phyloP scores from a whole-genome alignment of 768 basidiomycete species.

The Rossbeevera mucosa region DNA sequence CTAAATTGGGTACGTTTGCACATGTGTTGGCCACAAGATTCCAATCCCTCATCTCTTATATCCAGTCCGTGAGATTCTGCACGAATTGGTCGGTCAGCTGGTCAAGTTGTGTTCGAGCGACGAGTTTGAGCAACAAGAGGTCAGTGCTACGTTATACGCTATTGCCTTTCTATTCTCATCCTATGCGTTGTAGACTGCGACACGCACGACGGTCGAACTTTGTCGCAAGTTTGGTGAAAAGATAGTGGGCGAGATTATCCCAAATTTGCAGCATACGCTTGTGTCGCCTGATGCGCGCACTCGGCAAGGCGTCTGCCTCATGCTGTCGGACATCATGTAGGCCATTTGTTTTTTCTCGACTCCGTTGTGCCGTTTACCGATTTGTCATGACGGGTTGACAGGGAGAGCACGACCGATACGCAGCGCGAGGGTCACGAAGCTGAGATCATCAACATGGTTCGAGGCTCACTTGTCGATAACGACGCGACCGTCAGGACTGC shows the following conservation, averaged over 20 bases:
- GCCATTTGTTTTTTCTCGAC: constrained; percentile 21
- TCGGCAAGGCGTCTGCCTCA: constrained; percentile 80
- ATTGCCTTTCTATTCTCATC: background rate
- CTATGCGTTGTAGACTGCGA: constrained; percentile 55
- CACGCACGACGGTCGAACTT: constrained; percentile 79
- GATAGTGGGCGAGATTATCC: constrained; percentile 78
- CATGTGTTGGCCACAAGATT: background rate
- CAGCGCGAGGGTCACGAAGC: constrained; percentile 88
- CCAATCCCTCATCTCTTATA: constrained; percentile 8
- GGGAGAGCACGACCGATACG: constrained; percentile 76
- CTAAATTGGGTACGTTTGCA: constrained; percentile 63
- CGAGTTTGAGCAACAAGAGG: constrained; percentile 88
- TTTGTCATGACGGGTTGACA: constrained; percentile 30
- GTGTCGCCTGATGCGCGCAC: constrained; percentile 59
- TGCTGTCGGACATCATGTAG: constrained; percentile 85
- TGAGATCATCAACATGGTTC: constrained; percentile 81
- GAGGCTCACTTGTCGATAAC: constrained; percentile 82
- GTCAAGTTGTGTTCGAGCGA: constrained; percentile 72
- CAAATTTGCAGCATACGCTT: constrained; percentile 66
- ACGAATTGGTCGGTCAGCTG: constrained; percentile 75
- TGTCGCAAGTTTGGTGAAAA: constrained; percentile 96
- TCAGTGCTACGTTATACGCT: constrained; percentile 22
- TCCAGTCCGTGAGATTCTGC: constrained; percentile 83
- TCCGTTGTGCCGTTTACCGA: accelerated
- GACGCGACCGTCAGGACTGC: constrained; percentile 82